phyloP scores from a whole-genome alignment of 441 rosid genomes.

The Daphne laureola region DNA sequence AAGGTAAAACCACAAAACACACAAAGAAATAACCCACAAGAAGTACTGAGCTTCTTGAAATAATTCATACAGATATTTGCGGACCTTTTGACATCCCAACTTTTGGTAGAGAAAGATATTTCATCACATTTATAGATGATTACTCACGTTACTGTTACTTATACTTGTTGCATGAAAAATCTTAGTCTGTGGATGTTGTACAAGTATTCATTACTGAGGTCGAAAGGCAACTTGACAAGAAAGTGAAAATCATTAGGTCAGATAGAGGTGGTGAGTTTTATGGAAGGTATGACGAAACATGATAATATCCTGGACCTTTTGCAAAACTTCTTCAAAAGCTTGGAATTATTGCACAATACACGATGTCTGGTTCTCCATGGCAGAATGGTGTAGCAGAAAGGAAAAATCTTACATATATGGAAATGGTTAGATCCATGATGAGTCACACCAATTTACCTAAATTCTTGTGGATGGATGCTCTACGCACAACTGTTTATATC shows the following conservation, averaged over 20 bases:
- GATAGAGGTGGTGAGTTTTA: slow-evolving; percentile 12
- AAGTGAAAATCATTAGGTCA: slow-evolving; percentile 3
- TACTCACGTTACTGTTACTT: background rate
- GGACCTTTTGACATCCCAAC: slow-evolving; percentile 7
- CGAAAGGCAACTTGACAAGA: slow-evolving; percentile 12
- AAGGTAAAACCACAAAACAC: slow-evolving; percentile 10
- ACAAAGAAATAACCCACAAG: slow-evolving; percentile 9
- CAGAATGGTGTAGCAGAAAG: slow-evolving; percentile 2
- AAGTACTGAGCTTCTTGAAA: slow-evolving; percentile 8
- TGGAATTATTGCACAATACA: slow-evolving; percentile 7
- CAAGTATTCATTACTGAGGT: slow-evolving; percentile 6
- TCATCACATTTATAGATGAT: slow-evolving; percentile 14
- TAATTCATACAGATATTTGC: slow-evolving; percentile 11
- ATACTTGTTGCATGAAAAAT: slow-evolving; percentile 6
- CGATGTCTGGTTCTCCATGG: background rate
- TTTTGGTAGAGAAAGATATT: slow-evolving; percentile 1
- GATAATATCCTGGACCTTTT: slow-evolving; percentile 3
- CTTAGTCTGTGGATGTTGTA: background rate
- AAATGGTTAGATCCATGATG: background rate
- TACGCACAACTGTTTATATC: background rate
- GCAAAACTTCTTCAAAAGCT: slow-evolving; percentile 5
- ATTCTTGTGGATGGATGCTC: slow-evolving; percentile 6
- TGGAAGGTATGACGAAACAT: slow-evolving; percentile 6
- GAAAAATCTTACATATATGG: slow-evolving; percentile 5
- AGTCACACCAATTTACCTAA: background rate